Percentiles rank a stretch among this genome's conserved stretches.
These are phyloP conservation scores for Clavaria fumosa DNA, from an alignment of 768 basidiomycete genomes.

Conservation along the genomic window DNA sequence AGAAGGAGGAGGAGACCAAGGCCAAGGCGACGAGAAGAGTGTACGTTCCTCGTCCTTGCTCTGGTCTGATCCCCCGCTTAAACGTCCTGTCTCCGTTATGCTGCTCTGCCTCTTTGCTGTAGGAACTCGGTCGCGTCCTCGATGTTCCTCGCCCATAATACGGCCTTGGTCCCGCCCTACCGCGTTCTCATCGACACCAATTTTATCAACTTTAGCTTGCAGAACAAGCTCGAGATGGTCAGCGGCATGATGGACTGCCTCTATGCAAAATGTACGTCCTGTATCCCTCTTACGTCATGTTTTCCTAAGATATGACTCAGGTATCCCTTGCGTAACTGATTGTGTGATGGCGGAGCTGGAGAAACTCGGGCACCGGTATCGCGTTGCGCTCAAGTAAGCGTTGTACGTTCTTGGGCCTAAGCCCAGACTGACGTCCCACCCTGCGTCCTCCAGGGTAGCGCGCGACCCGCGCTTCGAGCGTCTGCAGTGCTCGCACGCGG, in stretches of 20 bases:
- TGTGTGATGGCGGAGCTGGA: slow-evolving; percentile 98
- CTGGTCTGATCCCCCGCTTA: too few species aligned
- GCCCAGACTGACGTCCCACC: too few species aligned
- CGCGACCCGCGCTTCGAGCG: slow-evolving; percentile 96
- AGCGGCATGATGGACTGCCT: slow-evolving; percentile 99
- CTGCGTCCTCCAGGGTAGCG: slow-evolving; percentile 54
- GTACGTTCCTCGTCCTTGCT: too few species aligned
- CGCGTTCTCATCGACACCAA: slow-evolving; percentile 97
- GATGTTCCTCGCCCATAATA: slow-evolving; percentile 88
- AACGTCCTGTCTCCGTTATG: too few species aligned
- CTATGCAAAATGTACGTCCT: slow-evolving; percentile 76
- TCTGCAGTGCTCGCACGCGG: slow-evolving; percentile 78
- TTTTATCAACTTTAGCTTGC: slow-evolving; percentile 96
- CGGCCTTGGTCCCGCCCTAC: slow-evolving; percentile 91
- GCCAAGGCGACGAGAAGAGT: slow-evolving; percentile 63
- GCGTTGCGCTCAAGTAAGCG: slow-evolving; percentile 82
- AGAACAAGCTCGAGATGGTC: slow-evolving; percentile 92
- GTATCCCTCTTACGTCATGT: neutral
- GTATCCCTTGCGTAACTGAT: slow-evolving; percentile 98
- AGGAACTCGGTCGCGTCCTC: slow-evolving; percentile 86
- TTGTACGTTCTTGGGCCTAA: neutral
- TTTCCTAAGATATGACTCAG: slow-evolving; percentile 24
- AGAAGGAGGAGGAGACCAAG: slow-evolving; percentile 69
- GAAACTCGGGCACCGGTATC: slow-evolving; percentile 90
- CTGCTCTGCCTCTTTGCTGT: too few species aligned